Base-by-base conservation (phyloP, 441 rosid species). In the Populus hybrid region DNA sequence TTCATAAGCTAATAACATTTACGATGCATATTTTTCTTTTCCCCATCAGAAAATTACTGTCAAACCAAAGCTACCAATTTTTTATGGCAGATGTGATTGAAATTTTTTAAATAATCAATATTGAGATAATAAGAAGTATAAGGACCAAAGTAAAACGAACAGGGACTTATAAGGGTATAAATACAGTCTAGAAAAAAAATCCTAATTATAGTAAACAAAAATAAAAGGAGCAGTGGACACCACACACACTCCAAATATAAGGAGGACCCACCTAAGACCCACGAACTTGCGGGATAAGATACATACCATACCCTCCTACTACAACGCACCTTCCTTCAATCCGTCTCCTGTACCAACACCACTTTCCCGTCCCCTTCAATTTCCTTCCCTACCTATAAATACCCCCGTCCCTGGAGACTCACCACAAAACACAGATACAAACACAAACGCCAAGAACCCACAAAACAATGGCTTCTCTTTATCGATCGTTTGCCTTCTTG, bases 261-360 rank as follows among this genome's bases (percentile, higher is more conserved):
- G 72, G 1, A 20, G 77, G 68, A 10, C 35, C 64, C 42, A 14
- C 1, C 20, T 12, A 34, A 36, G 20, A 46, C 38, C 34, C 50
- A n/a, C 53, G 40, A n/a, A n/a, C 53, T 74, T 74, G 57, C 72
- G n/a, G 30, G 67, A 70, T 57, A 30, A 63, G 26, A 38, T 32
- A 36, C 72, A 28, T 21, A 3, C 64, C 72, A 28, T 21, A 3
- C 64, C 24, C 81, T 79, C 79, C 81, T 35, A 46, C 67, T 80
- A 81, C 81, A 81, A 70, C 79, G 78, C 81, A 71, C 30, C 46
- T 69, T 70, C 84, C 26, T 40, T 63, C 74, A 36, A 11, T 7
- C 40, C n/a, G 10, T 20, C 26, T 28, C 53, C 12, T 11, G 26
- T 18, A 16, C 63, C 18, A 3, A 2, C 50, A 10, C 53, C 30